phyloP scores from a whole-genome alignment of 83 land plant genomes.

The Thuja plicata region DNA sequence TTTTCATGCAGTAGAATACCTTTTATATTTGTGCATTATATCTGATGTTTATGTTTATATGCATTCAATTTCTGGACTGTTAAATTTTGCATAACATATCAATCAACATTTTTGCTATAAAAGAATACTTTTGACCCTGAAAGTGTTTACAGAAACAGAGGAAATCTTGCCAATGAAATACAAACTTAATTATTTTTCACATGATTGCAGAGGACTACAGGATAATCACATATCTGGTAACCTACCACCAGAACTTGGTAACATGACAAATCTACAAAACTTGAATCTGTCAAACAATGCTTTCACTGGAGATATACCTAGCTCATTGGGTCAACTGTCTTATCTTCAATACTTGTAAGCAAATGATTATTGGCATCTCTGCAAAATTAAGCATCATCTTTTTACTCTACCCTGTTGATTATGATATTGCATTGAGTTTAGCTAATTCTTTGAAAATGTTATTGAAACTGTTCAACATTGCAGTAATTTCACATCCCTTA shows the following conservation, averaged over 20 bases:
- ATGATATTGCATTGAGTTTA: neutral
- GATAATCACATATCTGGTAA: conserved; percentile 18
- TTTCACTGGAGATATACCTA: conserved; percentile 22
- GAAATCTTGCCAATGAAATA: neutral
- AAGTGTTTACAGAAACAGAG: neutral
- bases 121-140: neutral
- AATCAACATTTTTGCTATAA: neutral
- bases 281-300: conserved; percentile 17
- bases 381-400: neutral
- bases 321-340: conserved; percentile 19
- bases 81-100: neutral
- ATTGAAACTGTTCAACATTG: neutral
- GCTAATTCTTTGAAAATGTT: neutral
- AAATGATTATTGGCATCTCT: neutral
- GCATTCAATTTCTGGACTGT: neutral
- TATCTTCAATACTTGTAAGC: conserved; percentile 20
- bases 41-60: neutral
- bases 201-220: conserved; percentile 11
- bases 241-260: conserved; percentile 14
- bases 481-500: neutral
- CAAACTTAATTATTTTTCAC: neutral
- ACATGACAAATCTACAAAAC: conserved; percentile 5
- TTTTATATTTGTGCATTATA: neutral
- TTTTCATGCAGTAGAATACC: neutral
- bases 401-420: neutral